Evolutionary conservation across 352 stramenopile species (phyloP), one percentile per base, ranked within the genome.

Genomic region (Elongisporangium prolatum): DNA sequence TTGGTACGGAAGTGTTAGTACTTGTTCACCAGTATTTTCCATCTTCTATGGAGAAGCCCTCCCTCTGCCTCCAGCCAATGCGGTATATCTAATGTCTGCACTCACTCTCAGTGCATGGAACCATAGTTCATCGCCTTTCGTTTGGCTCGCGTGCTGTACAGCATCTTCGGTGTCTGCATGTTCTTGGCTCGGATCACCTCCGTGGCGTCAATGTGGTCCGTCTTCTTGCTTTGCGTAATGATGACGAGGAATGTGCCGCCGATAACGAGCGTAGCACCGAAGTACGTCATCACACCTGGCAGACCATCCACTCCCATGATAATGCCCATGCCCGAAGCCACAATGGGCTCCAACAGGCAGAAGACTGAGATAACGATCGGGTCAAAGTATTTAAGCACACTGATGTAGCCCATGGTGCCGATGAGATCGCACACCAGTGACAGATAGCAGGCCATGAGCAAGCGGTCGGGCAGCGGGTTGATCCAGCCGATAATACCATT

Each of bases 321-420:
- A 28, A 91, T 83, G 40, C 86, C 89, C 53, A 96, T 83, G 6
- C 73, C 71, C 13, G 81, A 88, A 3, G 81, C 89, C n/a, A 93
- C 69, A 51, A 96, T 88, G 7, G 89, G 89, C 71, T 97, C 88
- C 53, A 97, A 68, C 17, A 97, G 64, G 54, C 83, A 93, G 22
- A 96, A 84, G 51, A 95, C 89, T 22, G 85, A 88, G 48, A 96
- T 74, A 14, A 97, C 86, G 53, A 97, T 91, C 21, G 88, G 80
- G 61, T 96, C 88, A 62, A 97, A 97, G 71, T 97, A 97, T 61
- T 97, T 97, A 81, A 97, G 91, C 48, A 95, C 86, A 44, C 77
- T 89, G 63, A 97, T 84, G 73, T 95, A 97, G 14, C 89, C 89
- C 69, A 91, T 94, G 11, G 86, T 96, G 49, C 89, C 88, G 20